phyloP scores from a whole-genome alignment of 2,329 filamentous ascomycete genomes.

The Aspergillus transmontanensis region DNA sequence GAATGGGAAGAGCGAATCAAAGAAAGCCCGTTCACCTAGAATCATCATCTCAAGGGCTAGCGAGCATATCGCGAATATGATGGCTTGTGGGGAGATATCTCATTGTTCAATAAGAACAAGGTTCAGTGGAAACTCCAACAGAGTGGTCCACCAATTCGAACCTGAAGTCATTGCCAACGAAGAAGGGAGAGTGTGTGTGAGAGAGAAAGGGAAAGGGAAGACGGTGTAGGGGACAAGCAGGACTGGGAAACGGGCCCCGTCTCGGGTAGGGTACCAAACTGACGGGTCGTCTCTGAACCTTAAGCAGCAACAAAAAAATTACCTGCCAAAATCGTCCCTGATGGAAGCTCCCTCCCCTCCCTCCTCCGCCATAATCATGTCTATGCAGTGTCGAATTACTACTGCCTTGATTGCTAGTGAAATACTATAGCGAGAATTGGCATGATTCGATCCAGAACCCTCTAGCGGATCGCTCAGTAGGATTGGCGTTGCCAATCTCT shows the following conservation, averaged over 20 bases:
- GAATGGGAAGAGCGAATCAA: neutral
- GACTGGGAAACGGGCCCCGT: slow-evolving; percentile 14
- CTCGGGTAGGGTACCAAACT: slow-evolving; percentile 27
- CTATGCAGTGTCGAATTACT: neutral
- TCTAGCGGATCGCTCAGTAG: neutral
- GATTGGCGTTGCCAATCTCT: neutral
- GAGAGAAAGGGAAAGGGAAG: slow-evolving; percentile 11
- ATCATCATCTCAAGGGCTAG: neutral
- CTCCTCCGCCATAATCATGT: neutral
- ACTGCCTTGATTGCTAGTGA: neutral
- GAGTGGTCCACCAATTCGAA: neutral
- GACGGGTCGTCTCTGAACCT: slow-evolving; percentile 24
- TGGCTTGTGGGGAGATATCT: neutral
- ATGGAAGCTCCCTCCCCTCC: neutral
- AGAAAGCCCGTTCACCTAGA: neutral
- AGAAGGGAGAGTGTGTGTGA: neutral
- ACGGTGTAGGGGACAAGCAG: slow-evolving; percentile 3
- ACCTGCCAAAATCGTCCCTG: neutral
- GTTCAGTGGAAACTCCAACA: neutral
- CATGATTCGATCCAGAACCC: neutral
- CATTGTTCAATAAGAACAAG: neutral
- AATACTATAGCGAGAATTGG: neutral
- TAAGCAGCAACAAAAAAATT: slow-evolving; percentile 11
- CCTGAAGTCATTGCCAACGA: neutral
- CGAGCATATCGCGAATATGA: neutral